phyloP scores from a whole-genome alignment of 768 basidiomycete genomes.

The Tubosaeta sp. region DNA sequence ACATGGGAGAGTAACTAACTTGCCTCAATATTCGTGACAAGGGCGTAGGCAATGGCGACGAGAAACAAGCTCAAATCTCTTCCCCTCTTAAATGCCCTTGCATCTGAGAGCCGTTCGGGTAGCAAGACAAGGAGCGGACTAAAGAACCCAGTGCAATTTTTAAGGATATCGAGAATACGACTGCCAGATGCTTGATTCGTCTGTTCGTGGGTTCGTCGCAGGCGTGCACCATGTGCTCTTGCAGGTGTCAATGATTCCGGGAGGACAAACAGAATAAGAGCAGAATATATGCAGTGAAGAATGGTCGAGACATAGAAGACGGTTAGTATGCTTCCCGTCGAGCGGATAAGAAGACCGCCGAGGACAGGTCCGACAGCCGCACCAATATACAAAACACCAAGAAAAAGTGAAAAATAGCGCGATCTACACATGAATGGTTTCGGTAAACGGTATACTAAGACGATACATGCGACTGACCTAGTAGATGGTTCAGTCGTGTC shows the following conservation, averaged over 20 bases:
- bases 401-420: constrained; percentile 56
- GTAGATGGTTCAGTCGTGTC: constrained; percentile 56
- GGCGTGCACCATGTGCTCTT: constrained; percentile 34
- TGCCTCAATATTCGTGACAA: constrained; percentile 42
- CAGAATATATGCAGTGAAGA: constrained; percentile 47
- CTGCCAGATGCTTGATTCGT: background rate
- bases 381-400: constrained; percentile 72
- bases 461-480: constrained; percentile 38
- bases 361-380: constrained; percentile 73
- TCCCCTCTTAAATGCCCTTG: constrained; percentile 38
- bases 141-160: constrained; percentile 56
- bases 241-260: constrained; percentile 71
- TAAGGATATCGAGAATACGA: constrained; percentile 22
- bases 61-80: constrained; percentile 67
- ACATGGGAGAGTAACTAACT: constrained; percentile 29
- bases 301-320: constrained; percentile 67
- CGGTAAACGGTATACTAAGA: background rate
- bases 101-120: constrained; percentile 34
- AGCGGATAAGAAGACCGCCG: constrained; percentile 59
- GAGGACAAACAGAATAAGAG: constrained; percentile 53
- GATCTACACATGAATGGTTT: constrained; percentile 40
- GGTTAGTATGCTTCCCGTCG: constrained; percentile 50
- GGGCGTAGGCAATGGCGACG: constrained; percentile 50
- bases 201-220: constrained; percentile 15
- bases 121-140: constrained; percentile 65